These are phyloP conservation scores for Rhododendron kiyosumense DNA, from an alignment of 148 eudicot genomes.

Conservation along the genomic window DNA sequence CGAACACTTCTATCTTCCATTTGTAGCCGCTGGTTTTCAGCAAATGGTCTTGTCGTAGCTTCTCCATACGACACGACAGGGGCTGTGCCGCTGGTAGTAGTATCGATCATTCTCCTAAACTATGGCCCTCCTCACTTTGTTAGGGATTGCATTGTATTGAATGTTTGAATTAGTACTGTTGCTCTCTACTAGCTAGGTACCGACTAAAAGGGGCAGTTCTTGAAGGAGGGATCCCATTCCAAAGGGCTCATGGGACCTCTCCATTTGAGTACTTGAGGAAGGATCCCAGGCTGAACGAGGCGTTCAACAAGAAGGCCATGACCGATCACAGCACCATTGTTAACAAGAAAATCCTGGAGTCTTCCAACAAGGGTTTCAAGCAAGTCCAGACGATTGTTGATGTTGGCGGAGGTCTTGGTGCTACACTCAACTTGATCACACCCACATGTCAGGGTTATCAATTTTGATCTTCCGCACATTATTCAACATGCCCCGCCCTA, in stretches of 20 bases:
- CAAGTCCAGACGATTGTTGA: conserved; percentile 52
- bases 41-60: too few species aligned
- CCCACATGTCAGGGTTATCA: conserved; percentile 57
- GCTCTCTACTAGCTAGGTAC: conserved; percentile 28
- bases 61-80: too few species aligned
- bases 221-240: conserved; percentile 75
- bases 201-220: conserved; percentile 62
- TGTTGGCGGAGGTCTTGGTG: conserved; percentile 74
- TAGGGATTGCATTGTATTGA: too few species aligned
- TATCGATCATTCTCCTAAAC: too few species aligned
- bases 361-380: conserved; percentile 48
- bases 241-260: conserved; percentile 23
- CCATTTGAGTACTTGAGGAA: conserved; percentile 60
- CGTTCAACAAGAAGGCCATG: conserved; percentile 56
- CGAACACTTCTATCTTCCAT: too few species aligned
- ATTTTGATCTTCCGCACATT: conserved; percentile 70
- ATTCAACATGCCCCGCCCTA: conserved; percentile 57
- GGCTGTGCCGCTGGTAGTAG: too few species aligned
- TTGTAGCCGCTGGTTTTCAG: too few species aligned
- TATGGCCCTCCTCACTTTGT: too few species aligned
- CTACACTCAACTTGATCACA: conserved; percentile 56
- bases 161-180: too few species aligned
- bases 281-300: conserved; percentile 56
- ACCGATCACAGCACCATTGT: conserved; percentile 56
- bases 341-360: conserved; percentile 54